A percentile compares a stretch with the other conserved stretches of the same genome.
Conservation (phyloP, 192 early-diverging fungal genomes). For the Rhizophagus sp. region DNA sequence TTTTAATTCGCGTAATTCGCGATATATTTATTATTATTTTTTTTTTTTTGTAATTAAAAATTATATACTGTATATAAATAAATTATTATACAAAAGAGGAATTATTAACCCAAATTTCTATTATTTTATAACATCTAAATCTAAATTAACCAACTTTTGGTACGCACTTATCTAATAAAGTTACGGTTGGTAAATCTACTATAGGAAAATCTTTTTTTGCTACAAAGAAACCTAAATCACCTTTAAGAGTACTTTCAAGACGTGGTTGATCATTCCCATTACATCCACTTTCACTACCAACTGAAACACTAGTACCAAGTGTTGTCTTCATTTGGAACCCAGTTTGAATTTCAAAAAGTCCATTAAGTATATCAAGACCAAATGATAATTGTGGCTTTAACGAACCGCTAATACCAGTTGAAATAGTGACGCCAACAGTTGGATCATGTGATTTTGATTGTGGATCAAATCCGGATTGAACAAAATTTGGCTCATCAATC, state of each 20-base stretch:
- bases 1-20: no score
- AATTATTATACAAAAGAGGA: no score
- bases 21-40: no score
- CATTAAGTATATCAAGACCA: not conserved
- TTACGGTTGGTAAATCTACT: not conserved
- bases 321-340: conserved; percentile 7
- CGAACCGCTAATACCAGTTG: not conserved
- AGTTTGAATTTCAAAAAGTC: not conserved
- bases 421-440: not conserved
- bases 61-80: no score
- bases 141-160: not conserved
- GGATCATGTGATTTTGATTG: not conserved
- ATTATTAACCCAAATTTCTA: no score
- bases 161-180: not conserved
- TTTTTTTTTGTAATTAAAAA: no score
- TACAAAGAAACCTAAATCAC: conserved; percentile 25
- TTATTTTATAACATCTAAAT: no score
- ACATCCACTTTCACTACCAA: conserved; percentile 12
- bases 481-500: not conserved
- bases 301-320: not conserved
- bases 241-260: not conserved
- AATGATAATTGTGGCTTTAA: conserved; percentile 24
- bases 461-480: conserved; percentile 1
- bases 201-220: not conserved
- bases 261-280: not conserved